Percentiles rank a stretch among this genome's conserved stretches.
Conservation (phyloP, 768 basidiomycete species). For the Inosperma sp. region DNA sequence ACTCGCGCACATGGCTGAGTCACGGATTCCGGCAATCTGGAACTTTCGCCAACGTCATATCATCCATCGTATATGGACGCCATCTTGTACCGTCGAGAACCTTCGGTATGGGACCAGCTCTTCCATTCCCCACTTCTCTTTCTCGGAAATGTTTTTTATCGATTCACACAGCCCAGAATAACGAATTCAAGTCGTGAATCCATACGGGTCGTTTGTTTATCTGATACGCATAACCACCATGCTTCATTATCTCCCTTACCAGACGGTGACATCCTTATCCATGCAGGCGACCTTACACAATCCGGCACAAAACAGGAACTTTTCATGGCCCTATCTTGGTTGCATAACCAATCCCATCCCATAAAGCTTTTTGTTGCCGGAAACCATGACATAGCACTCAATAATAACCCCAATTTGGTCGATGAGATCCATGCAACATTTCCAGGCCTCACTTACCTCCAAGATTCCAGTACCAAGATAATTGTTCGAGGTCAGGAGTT, state of each 20-base stretch:
- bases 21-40: too few species aligned
- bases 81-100: too few species aligned
- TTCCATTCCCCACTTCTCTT: too few species aligned
- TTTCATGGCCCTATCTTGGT: constrained; percentile 27
- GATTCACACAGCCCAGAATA: too few species aligned
- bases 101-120: too few species aligned
- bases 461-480: constrained; percentile 28
- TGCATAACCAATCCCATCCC: constrained; percentile 30
- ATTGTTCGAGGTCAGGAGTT: constrained; percentile 29
- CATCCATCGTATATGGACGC: too few species aligned
- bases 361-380: constrained; percentile 42
- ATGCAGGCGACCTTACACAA: constrained; percentile 38
- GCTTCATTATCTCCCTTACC: constrained; percentile 26
- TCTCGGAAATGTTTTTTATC: too few species aligned
- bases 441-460: constrained; percentile 35
- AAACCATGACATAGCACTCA: constrained; percentile 37
- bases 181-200: too few species aligned
- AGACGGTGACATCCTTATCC: constrained; percentile 38
- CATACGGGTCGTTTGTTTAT: constrained; percentile 35
- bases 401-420: constrained; percentile 13
- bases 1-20: too few species aligned
- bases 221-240: constrained; percentile 38
- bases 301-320: constrained; percentile 33
- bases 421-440: constrained; percentile 13
- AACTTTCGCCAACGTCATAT: too few species aligned